Evolutionary conservation across 176 grass and related monocot species (phyloP), one percentile per base, ranked within the genome.

Genomic region (Poa annua): DNA sequence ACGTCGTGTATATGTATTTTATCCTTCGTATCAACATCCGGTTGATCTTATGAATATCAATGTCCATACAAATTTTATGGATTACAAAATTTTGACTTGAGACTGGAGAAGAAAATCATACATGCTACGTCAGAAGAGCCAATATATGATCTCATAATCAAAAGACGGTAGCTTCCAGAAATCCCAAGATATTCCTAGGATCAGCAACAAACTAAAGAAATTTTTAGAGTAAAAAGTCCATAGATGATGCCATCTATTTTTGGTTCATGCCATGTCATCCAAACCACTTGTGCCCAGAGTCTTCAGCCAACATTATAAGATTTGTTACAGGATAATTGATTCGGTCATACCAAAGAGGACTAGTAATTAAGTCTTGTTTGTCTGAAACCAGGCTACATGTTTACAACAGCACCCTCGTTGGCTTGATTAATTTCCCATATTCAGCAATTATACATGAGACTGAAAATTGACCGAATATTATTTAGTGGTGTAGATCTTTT

Each of bases 11-110:
- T 71, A 4, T 71, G 0, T 71, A 47, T 72, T 72, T 48, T 20
- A 72, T 26, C 42, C 12, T 4, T 72, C 25, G 12, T 41, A 69
- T 48, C 69, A 15, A 48, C 42, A 48, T 48, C 21, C 22, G 11
- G 8, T 72, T 4, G 67, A 69, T 42, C 19, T 2, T 39, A 71
- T 71, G 38, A 48, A 16, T 4, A 72, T 48, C 69, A 48, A 19
- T 5, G 44, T 72, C 22, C 44, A 72, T 49, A 72, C 5, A 36
- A 35, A 36, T 36, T 8, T 36, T 47, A 66, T 3, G 6, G 15
- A 33, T 66, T 66, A 66, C 63, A 66, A 17, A 36, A 73, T 71
- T 44, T 50, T 73, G 44, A 73, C 69, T 49, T 49, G 13, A 47
- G 7, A 49, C 14, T 26, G 13, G 14, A 50, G 22, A 49, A 73